Evolutionary conservation across 179 eudicot genomes (phyloP), one percentile per base, ranked within the genome.

Genomic region (Heliamphora pulchella): DNA sequence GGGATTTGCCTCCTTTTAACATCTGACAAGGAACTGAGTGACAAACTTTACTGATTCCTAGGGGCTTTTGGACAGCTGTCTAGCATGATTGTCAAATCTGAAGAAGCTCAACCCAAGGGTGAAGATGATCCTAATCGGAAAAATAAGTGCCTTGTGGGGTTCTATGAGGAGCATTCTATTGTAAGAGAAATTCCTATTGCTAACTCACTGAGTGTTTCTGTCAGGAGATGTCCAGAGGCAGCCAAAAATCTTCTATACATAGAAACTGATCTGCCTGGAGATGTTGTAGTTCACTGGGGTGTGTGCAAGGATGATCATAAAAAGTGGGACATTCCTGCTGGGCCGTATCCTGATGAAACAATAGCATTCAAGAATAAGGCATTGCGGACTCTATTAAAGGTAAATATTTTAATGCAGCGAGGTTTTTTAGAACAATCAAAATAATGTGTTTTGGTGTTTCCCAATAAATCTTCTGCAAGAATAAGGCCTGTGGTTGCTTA

Each of bases 281-380:
- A 89, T 84, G 90, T 91, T 67, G 73, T 94, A 57, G 83, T 90
- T 79, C 99, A 96, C 86, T 96, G 98, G 99, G 99, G 98, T 77
- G 87, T 94, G 67, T 91, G 91, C 84, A 89, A 80, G 57, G 88
- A 88, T 78, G 86, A 87, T 63, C 69, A 74, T 39, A 88, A 85
- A 74, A 85, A 71, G 48, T 96, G 99, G 99, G 91, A 88, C 87
- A 79, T 94, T 76, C 98, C 99, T 62, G 84, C 76, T 41, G 86
- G 81, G 67, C 92, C 98, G n/a, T 91, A 84, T 89, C 98, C 97
- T 78, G 87, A 87, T 80, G 84, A 90, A 79, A 94, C 98, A 44
- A 84, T 82, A 83, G 83, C 79, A 41, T 92, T 88, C 85, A 92
- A 92, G 90, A 92, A 88, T 54, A 94, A 92, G 83, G 99, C 99